phyloP scores from a whole-genome alignment of 129 eudicot genomes.

The Pulicaria dysenterica region DNA sequence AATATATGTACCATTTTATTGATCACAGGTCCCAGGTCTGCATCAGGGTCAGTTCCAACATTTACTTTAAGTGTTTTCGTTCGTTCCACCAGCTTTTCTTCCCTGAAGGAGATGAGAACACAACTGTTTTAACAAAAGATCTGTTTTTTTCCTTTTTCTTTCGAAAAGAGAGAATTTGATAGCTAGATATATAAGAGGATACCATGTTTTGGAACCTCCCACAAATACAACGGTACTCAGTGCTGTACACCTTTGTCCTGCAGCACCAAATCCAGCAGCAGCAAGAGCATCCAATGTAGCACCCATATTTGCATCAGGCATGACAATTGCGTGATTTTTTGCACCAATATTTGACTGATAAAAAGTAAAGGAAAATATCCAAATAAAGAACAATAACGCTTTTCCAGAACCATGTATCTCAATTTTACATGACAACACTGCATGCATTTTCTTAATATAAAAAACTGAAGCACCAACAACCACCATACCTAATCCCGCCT shows the following conservation, averaged over 20 bases:
- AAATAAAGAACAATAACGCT: constrained; percentile 14
- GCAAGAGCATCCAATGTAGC: constrained; percentile 79
- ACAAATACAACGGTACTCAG: constrained; percentile 83
- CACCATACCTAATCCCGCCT: too few species aligned
- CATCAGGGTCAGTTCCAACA: constrained; percentile 83
- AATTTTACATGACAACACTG: constrained; percentile 6
- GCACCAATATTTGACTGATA: constrained; percentile 82
- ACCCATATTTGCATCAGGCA: constrained; percentile 90
- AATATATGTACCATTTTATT: constrained; percentile 63
- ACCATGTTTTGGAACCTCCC: constrained; percentile 85
- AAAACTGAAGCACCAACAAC: not conserved
- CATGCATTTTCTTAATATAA: constrained; percentile 14
- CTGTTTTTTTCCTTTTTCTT: too few species aligned
- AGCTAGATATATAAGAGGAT: constrained; percentile 17
- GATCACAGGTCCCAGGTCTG: constrained; percentile 93
- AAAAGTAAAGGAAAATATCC: not conserved
- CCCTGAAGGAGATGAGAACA: constrained; percentile 51
- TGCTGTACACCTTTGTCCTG: constrained; percentile 93
- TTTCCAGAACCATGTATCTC: constrained; percentile 3
- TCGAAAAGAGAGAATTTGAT: not conserved
- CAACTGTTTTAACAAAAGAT: not conserved
- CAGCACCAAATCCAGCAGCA: constrained; percentile 88
- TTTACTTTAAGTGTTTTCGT: constrained; percentile 79
- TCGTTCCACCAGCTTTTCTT: constrained; percentile 74
- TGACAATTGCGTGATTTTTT: constrained; percentile 86